Evolutionary conservation across 2,329 filamentous ascomycete genomes (phyloP).

Genomic region (Arthrocladium fulminans): DNA sequence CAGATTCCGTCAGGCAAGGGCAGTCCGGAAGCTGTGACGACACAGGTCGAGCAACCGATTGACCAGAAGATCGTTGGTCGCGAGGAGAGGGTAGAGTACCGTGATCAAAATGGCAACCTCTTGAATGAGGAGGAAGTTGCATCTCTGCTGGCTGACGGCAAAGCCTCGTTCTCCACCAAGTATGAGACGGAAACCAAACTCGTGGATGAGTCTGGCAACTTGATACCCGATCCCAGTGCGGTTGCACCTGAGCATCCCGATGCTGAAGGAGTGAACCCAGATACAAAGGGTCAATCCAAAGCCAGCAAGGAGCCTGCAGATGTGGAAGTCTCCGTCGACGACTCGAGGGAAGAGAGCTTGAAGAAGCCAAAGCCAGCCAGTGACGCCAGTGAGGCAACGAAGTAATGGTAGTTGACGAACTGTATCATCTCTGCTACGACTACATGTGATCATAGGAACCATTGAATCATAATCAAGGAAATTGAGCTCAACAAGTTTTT

Average conservation of each 20-base stretch:
- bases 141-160: constrained; percentile 62
- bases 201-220: constrained; percentile 69
- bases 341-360: constrained; percentile 28
- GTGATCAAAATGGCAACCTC: constrained; percentile 86
- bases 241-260: constrained; percentile 48
- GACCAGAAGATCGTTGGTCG: constrained; percentile 34
- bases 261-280: constrained; percentile 49
- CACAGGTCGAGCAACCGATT: constrained; percentile 25
- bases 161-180: constrained; percentile 89
- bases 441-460: constrained; percentile 1
- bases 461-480: constrained; percentile 4
- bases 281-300: constrained; percentile 38
- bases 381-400: constrained; percentile 40
- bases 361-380: constrained; percentile 39
- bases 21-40: constrained; percentile 27
- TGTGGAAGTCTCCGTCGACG: constrained; percentile 28
- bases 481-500: not conserved
- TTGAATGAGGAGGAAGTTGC: constrained; percentile 76
- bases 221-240: constrained; percentile 45
- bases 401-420: constrained; percentile 20
- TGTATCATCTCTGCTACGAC: not conserved
- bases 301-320: constrained; percentile 26
- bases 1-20: constrained; percentile 17
- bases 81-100: constrained; percentile 85
- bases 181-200: constrained; percentile 91